A percentile compares a stretch with the other conserved stretches of the same genome.
phyloP scores from a whole-genome alignment of 176 grass and related monocot genomes.

The Chloris gayana region DNA sequence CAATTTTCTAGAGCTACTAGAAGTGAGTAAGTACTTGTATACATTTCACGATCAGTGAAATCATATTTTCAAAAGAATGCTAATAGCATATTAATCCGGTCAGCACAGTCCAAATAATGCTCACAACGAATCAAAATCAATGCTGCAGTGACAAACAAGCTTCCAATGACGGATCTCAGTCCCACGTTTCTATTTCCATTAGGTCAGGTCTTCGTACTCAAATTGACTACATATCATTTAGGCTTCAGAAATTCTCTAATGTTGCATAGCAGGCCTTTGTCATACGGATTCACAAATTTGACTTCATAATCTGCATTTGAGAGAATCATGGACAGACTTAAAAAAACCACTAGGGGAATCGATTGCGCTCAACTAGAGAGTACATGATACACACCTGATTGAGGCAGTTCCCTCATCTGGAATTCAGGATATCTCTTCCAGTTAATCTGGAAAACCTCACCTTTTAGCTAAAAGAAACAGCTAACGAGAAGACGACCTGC shows the following conservation, averaged over 20 bases:
- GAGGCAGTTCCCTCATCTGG: constrained; percentile 59
- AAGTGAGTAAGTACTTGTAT: background rate
- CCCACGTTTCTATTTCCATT: background rate
- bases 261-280: constrained; percentile 80
- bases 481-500: constrained; percentile 51
- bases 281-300: constrained; percentile 82
- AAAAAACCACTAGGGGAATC: constrained; percentile 1
- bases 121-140: constrained; percentile 21
- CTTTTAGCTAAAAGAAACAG: constrained; percentile 59
- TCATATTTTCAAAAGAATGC: constrained; percentile 24
- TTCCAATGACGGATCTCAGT: background rate
- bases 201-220: constrained; percentile 20
- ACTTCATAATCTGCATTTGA: constrained; percentile 50
- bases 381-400: constrained; percentile 57
- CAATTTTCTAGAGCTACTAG: constrained; percentile 11
- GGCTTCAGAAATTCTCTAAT: constrained; percentile 77
- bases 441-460: constrained; percentile 91
- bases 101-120: constrained; percentile 18
- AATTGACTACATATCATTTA: constrained; percentile 42
- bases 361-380: background rate
- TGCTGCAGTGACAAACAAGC: constrained; percentile 24
- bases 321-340: background rate
- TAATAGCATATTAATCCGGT: background rate
- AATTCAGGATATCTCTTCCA: constrained; percentile 98
- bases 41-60: background rate